phyloP scores from a whole-genome alignment of 2,329 filamentous ascomycete genomes.

The Exserohilum rostratum region DNA sequence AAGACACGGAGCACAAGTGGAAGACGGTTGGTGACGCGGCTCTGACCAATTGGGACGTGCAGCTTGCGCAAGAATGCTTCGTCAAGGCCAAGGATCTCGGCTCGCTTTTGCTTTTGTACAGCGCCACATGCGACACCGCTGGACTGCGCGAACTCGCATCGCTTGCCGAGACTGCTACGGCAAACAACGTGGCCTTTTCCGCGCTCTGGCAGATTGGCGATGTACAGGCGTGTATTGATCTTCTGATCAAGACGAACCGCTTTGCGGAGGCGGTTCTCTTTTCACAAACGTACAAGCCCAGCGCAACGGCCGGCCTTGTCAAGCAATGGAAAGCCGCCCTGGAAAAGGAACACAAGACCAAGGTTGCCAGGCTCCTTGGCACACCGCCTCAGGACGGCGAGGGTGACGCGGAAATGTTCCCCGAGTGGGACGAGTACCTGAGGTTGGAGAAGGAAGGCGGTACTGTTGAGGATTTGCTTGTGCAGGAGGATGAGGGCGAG shows the following conservation, averaged over 20 bases:
- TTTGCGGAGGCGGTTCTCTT: conserved; percentile 88
- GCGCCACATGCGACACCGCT: conserved; percentile 77
- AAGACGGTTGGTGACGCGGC: conserved; percentile 95
- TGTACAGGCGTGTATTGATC: conserved; percentile 77
- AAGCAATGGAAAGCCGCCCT: conserved; percentile 81
- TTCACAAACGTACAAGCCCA: conserved; percentile 94
- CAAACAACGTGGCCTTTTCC: conserved; percentile 93
- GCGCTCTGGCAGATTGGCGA: conserved; percentile 88
- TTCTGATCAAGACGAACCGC: conserved; percentile 79
- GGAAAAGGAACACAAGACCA: conserved; percentile 83
- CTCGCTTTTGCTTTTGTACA: conserved; percentile 85
- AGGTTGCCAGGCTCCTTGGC: conserved; percentile 82
- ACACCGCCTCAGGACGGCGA: conserved; percentile 71
- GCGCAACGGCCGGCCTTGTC: conserved; percentile 70
- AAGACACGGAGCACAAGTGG: conserved; percentile 96
- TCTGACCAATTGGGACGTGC: conserved; percentile 82
- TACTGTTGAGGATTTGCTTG: conserved; percentile 47
- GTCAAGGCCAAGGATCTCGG: conserved; percentile 87
- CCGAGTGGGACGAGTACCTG: conserved; percentile 93
- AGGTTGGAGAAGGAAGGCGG: conserved; percentile 76
- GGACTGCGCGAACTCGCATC: conserved; percentile 75
- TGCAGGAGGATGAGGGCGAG: conserved; percentile 41
- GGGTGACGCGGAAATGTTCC: conserved; percentile 81
- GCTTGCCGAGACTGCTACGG: conserved; percentile 76
- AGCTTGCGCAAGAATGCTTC: conserved; percentile 91